A percentile compares a stretch with the other conserved stretches of the same genome.
Conservation (phyloP, 2,329 filamentous ascomycete genomes). For the Mariannaea elegans region DNA sequence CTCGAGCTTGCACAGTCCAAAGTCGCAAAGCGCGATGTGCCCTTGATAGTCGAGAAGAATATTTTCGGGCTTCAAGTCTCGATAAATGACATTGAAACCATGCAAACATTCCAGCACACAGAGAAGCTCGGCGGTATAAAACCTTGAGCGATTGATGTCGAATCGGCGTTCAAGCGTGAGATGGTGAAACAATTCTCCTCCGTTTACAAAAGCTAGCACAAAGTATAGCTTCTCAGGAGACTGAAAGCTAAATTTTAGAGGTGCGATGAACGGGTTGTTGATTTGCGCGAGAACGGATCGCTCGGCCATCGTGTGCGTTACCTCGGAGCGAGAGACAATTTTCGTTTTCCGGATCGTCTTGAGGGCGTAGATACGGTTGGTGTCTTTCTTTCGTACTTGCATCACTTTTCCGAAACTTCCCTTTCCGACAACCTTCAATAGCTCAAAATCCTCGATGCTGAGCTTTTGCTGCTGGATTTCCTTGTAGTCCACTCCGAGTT, state of each 20-base stretch:
- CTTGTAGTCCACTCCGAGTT: conserved; percentile 91
- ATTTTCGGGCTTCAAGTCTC: conserved; percentile 79
- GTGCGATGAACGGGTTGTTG: conserved; percentile 98
- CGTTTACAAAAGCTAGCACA: conserved; percentile 94
- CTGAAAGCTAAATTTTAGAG: conserved; percentile 97
- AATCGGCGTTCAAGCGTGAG: conserved; percentile 95
- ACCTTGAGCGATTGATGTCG: conserved; percentile 93
- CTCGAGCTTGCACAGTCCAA: conserved; percentile 95
- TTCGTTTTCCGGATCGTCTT: conserved; percentile 99
- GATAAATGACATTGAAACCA: conserved; percentile 97
- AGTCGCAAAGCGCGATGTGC: conserved; percentile 96
- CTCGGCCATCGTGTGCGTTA: conserved; percentile 93
- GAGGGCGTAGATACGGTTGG: conserved; percentile 92
- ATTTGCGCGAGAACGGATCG: conserved; percentile 96
- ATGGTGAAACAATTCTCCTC: conserved; percentile 95
- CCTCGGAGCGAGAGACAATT: conserved; percentile 96
- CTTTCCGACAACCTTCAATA: conserved; percentile 95
- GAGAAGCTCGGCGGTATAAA: conserved; percentile 94
- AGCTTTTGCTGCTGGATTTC: conserved; percentile 88
- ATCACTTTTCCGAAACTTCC: conserved; percentile 99
- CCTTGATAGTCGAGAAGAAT: conserved; percentile 96
- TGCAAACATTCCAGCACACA: conserved; percentile 95
- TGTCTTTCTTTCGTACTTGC: conserved; percentile 98
- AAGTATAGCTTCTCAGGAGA: conserved; percentile 97
- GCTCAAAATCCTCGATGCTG: conserved; percentile 93